Conservation (phyloP, 768 basidiomycete species). For the Dacryopinax primogenitus region DNA sequence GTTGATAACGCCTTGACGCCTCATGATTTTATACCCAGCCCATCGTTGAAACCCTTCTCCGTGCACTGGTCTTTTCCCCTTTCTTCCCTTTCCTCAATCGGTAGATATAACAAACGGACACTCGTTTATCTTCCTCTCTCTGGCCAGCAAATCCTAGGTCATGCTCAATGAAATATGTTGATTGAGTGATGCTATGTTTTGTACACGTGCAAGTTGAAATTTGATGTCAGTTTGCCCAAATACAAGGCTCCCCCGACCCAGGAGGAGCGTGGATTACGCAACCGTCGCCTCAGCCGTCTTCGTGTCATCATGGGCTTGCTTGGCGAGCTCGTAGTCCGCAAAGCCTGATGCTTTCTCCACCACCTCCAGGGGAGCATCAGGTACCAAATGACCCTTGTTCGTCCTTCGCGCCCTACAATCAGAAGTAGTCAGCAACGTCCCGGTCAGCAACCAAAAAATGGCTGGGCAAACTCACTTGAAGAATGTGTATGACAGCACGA, state of each 20-base stretch:
- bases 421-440: background rate
- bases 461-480: conserved; percentile 55
- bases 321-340: conserved; percentile 28
- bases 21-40: conserved; percentile 2
- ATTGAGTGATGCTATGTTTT: background rate
- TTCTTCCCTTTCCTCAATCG: background rate
- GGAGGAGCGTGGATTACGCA: background rate
- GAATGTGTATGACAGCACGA: conserved; percentile 94
- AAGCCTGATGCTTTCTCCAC: conserved; percentile 67
- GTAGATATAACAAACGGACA: background rate
- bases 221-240: too few relatives aligned
- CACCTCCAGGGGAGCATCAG: conserved; percentile 70
- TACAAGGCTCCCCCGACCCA: too few relatives aligned
- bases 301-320: conserved; percentile 3
- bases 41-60: conserved; percentile 6
- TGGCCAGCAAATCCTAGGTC: background rate
- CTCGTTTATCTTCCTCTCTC: background rate
- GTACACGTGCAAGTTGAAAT: background rate
- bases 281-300: background rate
- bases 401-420: conserved; percentile 67
- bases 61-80: background rate
- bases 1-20: background rate
- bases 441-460: conserved; percentile 1
- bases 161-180: conserved; percentile 3
- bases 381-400: conserved; percentile 70